Base-by-base conservation (phyloP, 441 rosid species). In the Rhodomyrtus psidioides region DNA sequence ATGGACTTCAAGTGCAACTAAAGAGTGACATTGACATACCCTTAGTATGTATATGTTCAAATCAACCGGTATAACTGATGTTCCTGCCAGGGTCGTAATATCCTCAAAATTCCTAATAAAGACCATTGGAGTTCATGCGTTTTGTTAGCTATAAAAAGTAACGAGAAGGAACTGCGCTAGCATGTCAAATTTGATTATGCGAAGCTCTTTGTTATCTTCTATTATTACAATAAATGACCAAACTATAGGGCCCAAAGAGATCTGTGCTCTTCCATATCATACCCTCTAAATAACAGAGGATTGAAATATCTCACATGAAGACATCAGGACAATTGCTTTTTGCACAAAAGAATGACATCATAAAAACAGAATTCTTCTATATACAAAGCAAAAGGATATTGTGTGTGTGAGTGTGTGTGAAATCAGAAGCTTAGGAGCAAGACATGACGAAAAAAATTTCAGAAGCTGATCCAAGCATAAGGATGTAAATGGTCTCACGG, bases 11-110 rank as follows among this genome's bases (percentile, higher is more conserved):
- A 60, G 79, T 53, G 16, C 19, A 85, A 26, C 26, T 75, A 84
- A 84, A 84, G 70, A 56, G 75, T 44, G 39, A 55, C 6, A 9
- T 14, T 81, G 21, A 55, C 82, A 70, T 93, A 95, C 96, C 95
- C 85, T 87, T 79, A 93, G 92, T 49, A 93, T 44, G 83, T 88
- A 93, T 70, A 86, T 89, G 87, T 95, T 95, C 82, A 95, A 87
- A 88, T 95, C 95, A 83, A 94, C 94, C 26, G 96, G 96, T 88
- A 94, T 85, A 88, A 97, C 84, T 55, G 94, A 94, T 85, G 99
- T 96, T 86, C 96, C 93, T 54, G 93, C 87, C 91, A 92, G 76
- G 17, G 95, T 92, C 24, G 95, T 92, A 87, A 95, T 88, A 60
- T 93, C 91, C 54, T 91, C 82, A 34, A 93, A 86, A 90, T 96